Evolutionary conservation across 1,284 basidiomycete species (phyloP), one percentile per base, ranked within the genome.

Genomic region (Sparassis latifolia): DNA sequence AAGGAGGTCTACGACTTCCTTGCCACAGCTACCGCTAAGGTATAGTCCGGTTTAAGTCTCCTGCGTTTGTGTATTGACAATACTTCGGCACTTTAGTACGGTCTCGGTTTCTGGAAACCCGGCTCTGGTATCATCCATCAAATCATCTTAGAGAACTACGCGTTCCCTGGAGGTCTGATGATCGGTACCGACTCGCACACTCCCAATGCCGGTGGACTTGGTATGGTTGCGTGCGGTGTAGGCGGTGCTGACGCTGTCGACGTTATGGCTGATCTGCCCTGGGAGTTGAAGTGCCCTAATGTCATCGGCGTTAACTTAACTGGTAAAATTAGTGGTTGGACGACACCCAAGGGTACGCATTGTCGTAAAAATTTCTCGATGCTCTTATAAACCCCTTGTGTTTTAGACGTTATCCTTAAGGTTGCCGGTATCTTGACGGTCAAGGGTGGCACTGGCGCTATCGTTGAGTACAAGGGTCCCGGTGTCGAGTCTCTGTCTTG

Each of bases 1-100:
- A 94, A 87, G 82, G 97, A 99, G 74, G 97, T 99, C 51, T 99
- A 98, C 73, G 95, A 99, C 76, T 99, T 99, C 79, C 82, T 99
- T 71, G 95, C 94, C 46, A 97, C 30, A 33, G 43, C 44, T 12
- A 33, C 44, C 10, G 33, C 31, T 7, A 20, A 33, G 12, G 12
- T 20, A 30, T 9, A 41, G 44, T 31, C 32, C 20, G 3, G 2
- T 72, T 67, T 38, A 39, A 5, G 42, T 48, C 39, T 51, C 29
- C 48, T 42, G 35, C 46, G 52, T 44, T 42, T 29, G 33, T 55
- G 10, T 28, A 5, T 20, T 42, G 6, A 42, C 20, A 9, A 38
- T 6, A 27, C 20, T 27, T 7, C 40, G 27, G 9, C 20, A 33
- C 45, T 52, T 28, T 52, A 88, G 89, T 97, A 97, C 72, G 94